These are phyloP conservation scores for Solanum okadae DNA, from an alignment of 257 asterid genomes.

Conservation along the genomic window DNA sequence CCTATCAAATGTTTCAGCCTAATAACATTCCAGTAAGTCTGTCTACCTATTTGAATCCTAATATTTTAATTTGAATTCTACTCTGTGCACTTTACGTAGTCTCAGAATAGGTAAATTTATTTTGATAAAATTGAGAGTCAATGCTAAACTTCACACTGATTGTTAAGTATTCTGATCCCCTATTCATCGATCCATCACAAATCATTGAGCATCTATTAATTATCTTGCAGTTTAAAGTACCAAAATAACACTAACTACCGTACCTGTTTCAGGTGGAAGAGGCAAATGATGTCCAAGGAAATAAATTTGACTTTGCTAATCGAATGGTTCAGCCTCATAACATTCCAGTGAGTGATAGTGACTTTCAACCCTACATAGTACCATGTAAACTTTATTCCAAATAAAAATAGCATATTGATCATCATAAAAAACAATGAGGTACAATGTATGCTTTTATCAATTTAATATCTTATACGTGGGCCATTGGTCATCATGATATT, in stretches of 20 bases:
- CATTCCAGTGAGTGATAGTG: conserved; percentile 7
- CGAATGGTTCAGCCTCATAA: conserved; percentile 2
- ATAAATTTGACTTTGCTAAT: background rate
- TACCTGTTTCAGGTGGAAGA: background rate
- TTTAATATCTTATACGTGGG: background rate
- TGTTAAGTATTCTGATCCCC: background rate
- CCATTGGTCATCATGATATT: background rate
- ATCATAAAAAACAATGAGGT: background rate
- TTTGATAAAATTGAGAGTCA: background rate
- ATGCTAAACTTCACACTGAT: background rate
- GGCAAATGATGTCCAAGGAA: background rate
- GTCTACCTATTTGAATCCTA: background rate
- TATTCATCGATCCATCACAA: background rate
- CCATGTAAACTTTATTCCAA: background rate
- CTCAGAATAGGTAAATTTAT: background rate
- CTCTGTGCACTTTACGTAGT: background rate
- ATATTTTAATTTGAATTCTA: background rate
- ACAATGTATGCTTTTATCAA: background rate
- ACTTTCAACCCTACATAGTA: background rate
- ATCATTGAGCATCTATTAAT: background rate
- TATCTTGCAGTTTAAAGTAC: background rate
- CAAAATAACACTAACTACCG: background rate
- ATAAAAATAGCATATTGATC: background rate
- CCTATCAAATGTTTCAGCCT: background rate
- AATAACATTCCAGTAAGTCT: conserved; percentile 11